Evolutionary conservation across 2,329 filamentous ascomycete genomes (phyloP).

Genomic region (Hypoxylon sp.): DNA sequence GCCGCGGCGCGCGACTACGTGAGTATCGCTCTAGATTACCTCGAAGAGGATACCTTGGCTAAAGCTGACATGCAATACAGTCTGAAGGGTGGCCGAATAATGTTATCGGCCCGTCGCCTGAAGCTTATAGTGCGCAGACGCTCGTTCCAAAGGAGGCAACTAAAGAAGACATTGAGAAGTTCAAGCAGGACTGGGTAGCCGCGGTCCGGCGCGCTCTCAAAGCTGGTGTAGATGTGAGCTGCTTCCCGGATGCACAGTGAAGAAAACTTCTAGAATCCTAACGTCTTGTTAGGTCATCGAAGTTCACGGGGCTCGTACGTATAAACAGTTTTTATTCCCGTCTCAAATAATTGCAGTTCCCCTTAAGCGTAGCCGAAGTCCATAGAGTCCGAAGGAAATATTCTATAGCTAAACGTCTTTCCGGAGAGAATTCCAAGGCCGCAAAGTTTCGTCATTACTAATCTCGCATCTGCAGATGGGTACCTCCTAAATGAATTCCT

Average conservation of each 20-base stretch:
- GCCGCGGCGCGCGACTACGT: constrained; percentile 38
- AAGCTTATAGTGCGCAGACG: constrained; percentile 46
- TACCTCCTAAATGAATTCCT: constrained; percentile 63
- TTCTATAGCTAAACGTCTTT: background rate
- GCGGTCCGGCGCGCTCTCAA: constrained; percentile 52
- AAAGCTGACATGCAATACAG: constrained; percentile 8
- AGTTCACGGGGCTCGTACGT: constrained; percentile 52
- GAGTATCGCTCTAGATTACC: background rate
- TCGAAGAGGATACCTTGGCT: background rate
- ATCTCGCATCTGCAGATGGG: constrained; percentile 55
- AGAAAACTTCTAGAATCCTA: constrained; percentile 47
- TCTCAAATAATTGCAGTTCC: background rate
- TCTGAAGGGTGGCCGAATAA: constrained; percentile 50
- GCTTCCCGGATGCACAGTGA: background rate
- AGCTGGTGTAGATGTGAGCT: constrained; percentile 52
- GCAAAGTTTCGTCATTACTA: background rate
- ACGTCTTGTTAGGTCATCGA: constrained; percentile 50
- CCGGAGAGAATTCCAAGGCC: background rate
- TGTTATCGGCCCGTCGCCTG: constrained; percentile 47
- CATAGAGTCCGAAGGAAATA: background rate
- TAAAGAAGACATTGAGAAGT: constrained; percentile 50
- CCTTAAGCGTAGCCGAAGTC: background rate
- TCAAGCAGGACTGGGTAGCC: constrained; percentile 51
- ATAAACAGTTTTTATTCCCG: too few relatives aligned
- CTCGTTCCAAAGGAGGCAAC: constrained; percentile 51